Percentiles rank a stretch among this genome's conserved stretches.
Evolutionary conservation across 768 basidiomycete genomes (phyloP).

Genomic region (Lyophyllum decastes): DNA sequence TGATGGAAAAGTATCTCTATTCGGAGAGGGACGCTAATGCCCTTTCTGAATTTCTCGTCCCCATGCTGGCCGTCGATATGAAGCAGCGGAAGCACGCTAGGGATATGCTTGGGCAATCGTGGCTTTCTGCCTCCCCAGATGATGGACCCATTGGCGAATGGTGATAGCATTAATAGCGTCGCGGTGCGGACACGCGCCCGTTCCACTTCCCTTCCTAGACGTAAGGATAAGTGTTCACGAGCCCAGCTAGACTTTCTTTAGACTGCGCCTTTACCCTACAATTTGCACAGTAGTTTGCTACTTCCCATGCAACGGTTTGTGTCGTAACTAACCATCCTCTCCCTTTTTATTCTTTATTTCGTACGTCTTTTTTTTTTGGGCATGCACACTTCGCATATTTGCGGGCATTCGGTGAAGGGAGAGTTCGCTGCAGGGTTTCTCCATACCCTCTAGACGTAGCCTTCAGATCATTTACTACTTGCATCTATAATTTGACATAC

Average conservation of each 20-base stretch:
- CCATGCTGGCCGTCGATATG: constrained; percentile 76
- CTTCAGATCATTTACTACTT: not conserved
- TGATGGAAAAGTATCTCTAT: constrained; percentile 88
- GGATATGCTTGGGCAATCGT: constrained; percentile 74
- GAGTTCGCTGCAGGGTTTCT: not conserved
- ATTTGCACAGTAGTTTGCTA: not conserved
- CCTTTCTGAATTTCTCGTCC: constrained; percentile 69
- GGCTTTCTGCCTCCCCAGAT: constrained; percentile 52
- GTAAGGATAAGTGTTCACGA: not conserved
- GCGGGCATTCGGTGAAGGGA: not conserved
- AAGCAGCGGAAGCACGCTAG: constrained; percentile 67
- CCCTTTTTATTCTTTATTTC: constrained; percentile 1
- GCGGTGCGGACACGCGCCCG: not conserved
- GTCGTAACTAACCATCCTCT: not conserved
- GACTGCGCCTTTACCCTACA: not conserved
- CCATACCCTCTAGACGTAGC: not conserved
- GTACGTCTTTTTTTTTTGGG: not conserved
- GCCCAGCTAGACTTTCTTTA: not conserved
- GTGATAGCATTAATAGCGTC: constrained; percentile 25
- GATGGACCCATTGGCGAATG: constrained; percentile 48
- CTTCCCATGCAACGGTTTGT: not conserved
- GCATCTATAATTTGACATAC: not conserved
- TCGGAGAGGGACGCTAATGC: constrained; percentile 54
- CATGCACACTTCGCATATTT: not conserved
- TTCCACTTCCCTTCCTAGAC: not conserved